Base-by-base conservation (phyloP, 2,329 filamentous ascomycete species). In the Dothistroma pini region DNA sequence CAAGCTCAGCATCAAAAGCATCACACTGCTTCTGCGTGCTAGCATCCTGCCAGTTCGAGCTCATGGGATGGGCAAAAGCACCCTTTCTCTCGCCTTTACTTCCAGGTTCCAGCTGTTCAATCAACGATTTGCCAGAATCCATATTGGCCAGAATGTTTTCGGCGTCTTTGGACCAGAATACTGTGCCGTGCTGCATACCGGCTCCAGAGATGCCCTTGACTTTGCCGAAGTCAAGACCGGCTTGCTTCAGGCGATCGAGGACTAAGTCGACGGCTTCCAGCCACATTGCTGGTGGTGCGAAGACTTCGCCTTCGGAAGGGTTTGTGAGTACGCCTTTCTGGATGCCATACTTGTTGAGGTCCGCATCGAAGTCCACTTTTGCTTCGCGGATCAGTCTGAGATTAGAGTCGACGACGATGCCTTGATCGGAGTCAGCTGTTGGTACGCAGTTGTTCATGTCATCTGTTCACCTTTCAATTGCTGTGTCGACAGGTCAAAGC, bases 31-130 rank as follows among this genome's bases (percentile, higher is more conserved):
- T 82, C 78, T 97, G 92, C 1, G 95, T 97, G 77, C 92, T 96
- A 63, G 93, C 89, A 75, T 99, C 95, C 78, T 97, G 95, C 95
- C 95, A 99, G 75, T 97, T 99, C 8, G 95, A 95, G 66, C 91
- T 92, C 78, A 87, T 93, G 4, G 89, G 87, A 75, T 96, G 89
- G 16, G 92, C 89, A 72, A 97, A 90, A 0, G 89, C 89, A 2
- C 77, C 79, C 10, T 79, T 78, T 38, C 51, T 58, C 64, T 77
- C 71, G 12, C 73, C 73, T 62, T 75, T 74, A 2, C 70, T 66
- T 6, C 72, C 70, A 29, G 75, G 70, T 60, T 75, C 76, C 29
- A 97, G 79, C 78, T 96, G 92, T 62, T 89, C 86, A 54, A 89
- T 82, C 52, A 97, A 79, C 0, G 82, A 78, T 72, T 84, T 84